A percentile compares a stretch with the other conserved stretches of the same genome.
These are phyloP conservation scores for Geotrichum citri-aurantii DNA, from an alignment of 1,139 yeast genomes.

Conservation along the genomic window DNA sequence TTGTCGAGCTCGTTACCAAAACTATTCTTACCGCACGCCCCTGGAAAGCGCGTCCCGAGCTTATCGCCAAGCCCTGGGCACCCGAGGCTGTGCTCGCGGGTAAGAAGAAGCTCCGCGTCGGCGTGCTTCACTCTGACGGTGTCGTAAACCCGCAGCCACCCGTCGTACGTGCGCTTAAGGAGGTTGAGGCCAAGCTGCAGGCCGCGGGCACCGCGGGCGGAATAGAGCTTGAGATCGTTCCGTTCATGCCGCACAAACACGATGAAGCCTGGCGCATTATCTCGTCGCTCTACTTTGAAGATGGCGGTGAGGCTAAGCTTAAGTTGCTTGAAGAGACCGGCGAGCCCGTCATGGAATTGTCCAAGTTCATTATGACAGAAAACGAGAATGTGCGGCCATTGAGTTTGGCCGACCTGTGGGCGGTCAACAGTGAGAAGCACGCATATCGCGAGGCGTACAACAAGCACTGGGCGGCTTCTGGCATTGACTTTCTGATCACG, in stretches of 20 bases:
- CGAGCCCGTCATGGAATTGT: slow-evolving; percentile 40
- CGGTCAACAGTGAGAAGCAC: slow-evolving; percentile 32
- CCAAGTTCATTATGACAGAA: slow-evolving; percentile 20
- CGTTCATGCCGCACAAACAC: slow-evolving; percentile 42
- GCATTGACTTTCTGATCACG: slow-evolving; percentile 60
- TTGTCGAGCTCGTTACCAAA: slow-evolving; percentile 52
- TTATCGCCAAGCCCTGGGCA: slow-evolving; percentile 47
- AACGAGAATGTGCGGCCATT: slow-evolving; percentile 24
- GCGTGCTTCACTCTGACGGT: slow-evolving; percentile 35
- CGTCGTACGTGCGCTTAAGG: slow-evolving; percentile 39
- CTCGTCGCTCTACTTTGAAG: slow-evolving; percentile 43
- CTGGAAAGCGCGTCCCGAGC: slow-evolving; percentile 50
- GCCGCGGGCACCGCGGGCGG: slow-evolving; percentile 24
- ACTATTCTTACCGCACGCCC: slow-evolving; percentile 48
- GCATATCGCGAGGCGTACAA: slow-evolving; percentile 33
- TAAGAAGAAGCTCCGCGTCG: slow-evolving; percentile 36
- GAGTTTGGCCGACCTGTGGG: slow-evolving; percentile 37
- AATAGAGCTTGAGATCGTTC: slow-evolving; percentile 37
- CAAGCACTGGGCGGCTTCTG: slow-evolving; percentile 43
- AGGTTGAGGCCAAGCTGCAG: slow-evolving; percentile 31
- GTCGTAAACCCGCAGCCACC: slow-evolving; percentile 47
- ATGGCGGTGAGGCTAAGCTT: slow-evolving; percentile 43
- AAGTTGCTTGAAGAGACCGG: slow-evolving; percentile 39
- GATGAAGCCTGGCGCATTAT: slow-evolving; percentile 37
- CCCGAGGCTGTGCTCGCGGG: slow-evolving; percentile 31